Evolutionary conservation across 805 yeast species (phyloP).

Genomic region (Priceomyces carsonii): DNA sequence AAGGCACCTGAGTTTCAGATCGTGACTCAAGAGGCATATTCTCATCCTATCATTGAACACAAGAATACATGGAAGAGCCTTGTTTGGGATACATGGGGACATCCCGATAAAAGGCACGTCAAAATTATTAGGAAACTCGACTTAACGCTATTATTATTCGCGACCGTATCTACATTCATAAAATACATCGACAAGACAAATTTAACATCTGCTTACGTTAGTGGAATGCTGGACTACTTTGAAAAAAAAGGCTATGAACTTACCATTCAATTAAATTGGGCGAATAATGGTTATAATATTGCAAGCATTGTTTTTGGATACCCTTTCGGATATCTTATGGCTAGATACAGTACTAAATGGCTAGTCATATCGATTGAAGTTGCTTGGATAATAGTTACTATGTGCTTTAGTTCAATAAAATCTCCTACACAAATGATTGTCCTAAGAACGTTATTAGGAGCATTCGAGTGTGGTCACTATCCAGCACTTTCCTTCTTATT

Average conservation of each 20-base stretch:
- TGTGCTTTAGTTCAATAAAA: slow-evolving; percentile 6
- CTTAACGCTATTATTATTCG: slow-evolving; percentile 8
- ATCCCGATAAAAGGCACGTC: slow-evolving; percentile 9
- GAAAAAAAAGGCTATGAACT: slow-evolving; percentile 5
- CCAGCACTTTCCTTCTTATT: slow-evolving; percentile 4
- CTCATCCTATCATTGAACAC: no score
- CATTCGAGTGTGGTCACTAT: slow-evolving; percentile 6
- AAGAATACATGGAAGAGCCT: no score
- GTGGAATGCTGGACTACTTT: slow-evolving; percentile 2
- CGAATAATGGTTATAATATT: slow-evolving; percentile 9
- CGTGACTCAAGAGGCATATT: no score
- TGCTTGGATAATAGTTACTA: slow-evolving; percentile 6
- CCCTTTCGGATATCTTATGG: slow-evolving; percentile 7
- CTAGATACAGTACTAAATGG: slow-evolving; percentile 7
- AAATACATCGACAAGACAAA: slow-evolving; percentile 8
- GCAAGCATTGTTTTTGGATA: slow-evolving; percentile 7
- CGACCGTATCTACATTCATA: slow-evolving; percentile 9
- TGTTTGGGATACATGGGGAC: slow-evolving; percentile 11
- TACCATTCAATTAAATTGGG: no score
- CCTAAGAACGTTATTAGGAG: slow-evolving; percentile 5
- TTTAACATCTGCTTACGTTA: slow-evolving; percentile 4
- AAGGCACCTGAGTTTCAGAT: no score
- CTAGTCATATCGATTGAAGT: slow-evolving; percentile 8
- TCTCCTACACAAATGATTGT: slow-evolving; percentile 10
- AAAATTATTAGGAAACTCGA: slow-evolving; percentile 7